Conservation (phyloP, 805 yeast genomes). For the Zygoascus biomembranicola region DNA sequence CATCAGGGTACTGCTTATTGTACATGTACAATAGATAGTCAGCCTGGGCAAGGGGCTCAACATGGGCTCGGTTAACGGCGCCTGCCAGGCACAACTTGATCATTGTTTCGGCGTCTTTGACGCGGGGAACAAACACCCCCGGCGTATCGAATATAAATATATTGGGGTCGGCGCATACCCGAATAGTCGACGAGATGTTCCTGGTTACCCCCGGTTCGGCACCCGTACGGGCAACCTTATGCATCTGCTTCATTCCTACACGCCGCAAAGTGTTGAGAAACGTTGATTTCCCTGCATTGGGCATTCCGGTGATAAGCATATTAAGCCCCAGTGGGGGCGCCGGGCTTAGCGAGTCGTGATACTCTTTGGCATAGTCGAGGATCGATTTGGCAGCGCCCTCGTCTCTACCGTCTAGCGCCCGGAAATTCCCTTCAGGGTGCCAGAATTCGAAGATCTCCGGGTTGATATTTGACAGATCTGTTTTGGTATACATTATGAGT, state of each 20-base stretch:
- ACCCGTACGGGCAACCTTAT: slow-evolving; percentile 78
- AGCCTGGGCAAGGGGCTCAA: slow-evolving; percentile 80
- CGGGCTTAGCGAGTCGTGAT: slow-evolving; percentile 40
- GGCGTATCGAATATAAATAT: slow-evolving; percentile 82
- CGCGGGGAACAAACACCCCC: slow-evolving; percentile 80
- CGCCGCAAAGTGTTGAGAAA: slow-evolving; percentile 65
- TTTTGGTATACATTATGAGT: slow-evolving; percentile 69
- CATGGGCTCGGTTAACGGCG: slow-evolving; percentile 56
- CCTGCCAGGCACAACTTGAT: slow-evolving; percentile 65
- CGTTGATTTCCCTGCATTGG: slow-evolving; percentile 95
- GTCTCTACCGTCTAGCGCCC: slow-evolving; percentile 52
- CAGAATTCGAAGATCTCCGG: slow-evolving; percentile 34
- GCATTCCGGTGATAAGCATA: slow-evolving; percentile 83
- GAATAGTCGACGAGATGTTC: slow-evolving; percentile 64
- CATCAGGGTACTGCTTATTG: slow-evolving; percentile 36
- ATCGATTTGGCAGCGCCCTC: slow-evolving; percentile 42
- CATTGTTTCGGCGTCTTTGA: slow-evolving; percentile 59
- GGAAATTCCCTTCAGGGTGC: slow-evolving; percentile 42
- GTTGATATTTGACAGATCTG: slow-evolving; percentile 49
- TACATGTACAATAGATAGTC: slow-evolving; percentile 72
- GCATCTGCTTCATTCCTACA: slow-evolving; percentile 28
- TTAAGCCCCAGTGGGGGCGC: slow-evolving; percentile 80
- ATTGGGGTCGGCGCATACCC: slow-evolving; percentile 51
- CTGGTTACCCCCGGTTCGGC: slow-evolving; percentile 87
- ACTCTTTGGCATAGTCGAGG: slow-evolving; percentile 40